phyloP scores from a whole-genome alignment of 176 grass and related monocot genomes.

The Olyra latifolia region DNA sequence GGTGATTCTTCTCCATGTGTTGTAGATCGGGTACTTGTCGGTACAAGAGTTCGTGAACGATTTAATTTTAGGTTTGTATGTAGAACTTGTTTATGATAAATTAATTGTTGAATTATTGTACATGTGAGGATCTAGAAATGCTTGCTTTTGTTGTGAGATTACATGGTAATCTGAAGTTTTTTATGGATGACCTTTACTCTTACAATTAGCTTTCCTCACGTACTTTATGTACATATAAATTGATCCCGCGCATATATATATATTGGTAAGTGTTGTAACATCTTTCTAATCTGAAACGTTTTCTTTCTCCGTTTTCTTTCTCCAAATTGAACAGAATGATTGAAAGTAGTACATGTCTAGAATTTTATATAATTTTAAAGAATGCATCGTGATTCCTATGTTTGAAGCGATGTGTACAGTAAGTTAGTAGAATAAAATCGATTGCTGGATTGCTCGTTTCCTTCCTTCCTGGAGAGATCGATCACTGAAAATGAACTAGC shows the following conservation, averaged over 20 bases:
- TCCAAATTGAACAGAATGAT: neutral
- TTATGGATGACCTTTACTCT: neutral
- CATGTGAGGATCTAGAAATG: neutral
- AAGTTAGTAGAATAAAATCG: too few species aligned
- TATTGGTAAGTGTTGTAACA: neutral
- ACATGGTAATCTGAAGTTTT: neutral
- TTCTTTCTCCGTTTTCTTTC: neutral
- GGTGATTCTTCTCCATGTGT: slow-evolving; percentile 15
- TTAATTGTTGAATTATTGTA: neutral
- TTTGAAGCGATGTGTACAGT: too few species aligned
- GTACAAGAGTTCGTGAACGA: neutral
- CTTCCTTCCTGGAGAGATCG: too few species aligned
- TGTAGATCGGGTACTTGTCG: neutral
- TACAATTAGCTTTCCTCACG: neutral
- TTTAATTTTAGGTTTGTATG: neutral
- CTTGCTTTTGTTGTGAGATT: neutral
- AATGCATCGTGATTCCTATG: too few species aligned
- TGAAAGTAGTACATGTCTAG: too few species aligned
- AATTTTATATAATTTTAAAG: too few species aligned
- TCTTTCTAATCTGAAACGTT: too few species aligned
- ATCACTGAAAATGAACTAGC: too few species aligned
- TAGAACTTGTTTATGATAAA: neutral
- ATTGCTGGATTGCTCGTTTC: too few species aligned
- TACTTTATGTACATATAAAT: neutral
- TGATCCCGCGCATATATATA: too few species aligned